phyloP scores from a whole-genome alignment of 2,329 filamentous ascomycete genomes.

The Plenodomus biglobosus region DNA sequence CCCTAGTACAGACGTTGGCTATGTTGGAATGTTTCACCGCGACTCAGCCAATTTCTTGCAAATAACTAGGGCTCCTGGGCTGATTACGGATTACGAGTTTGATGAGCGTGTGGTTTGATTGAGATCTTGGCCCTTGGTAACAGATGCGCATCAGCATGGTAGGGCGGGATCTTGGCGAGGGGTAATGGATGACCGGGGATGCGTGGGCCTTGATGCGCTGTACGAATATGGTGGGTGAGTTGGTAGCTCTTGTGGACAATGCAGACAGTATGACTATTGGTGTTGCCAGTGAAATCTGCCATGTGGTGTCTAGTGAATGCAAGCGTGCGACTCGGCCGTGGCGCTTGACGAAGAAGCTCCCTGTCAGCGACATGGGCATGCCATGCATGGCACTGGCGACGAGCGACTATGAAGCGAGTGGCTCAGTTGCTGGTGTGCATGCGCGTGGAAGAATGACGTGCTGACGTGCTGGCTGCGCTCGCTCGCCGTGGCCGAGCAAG shows the following conservation, averaged over 20 bases:
- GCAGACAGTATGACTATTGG: conserved; percentile 10
- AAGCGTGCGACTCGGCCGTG: not conserved
- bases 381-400: not conserved
- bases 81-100: not conserved
- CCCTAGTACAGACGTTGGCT: not conserved
- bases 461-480: too few relatives aligned
- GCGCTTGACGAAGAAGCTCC: not conserved
- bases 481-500: not conserved
- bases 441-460: not conserved
- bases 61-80: not conserved
- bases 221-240: conserved; percentile 20
- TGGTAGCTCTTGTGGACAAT: conserved; percentile 11
- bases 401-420: not conserved
- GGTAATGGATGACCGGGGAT: conserved; percentile 4
- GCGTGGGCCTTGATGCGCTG: conserved; percentile 12
- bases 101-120: not conserved
- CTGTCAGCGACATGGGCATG: not conserved
- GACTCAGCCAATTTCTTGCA: not conserved
- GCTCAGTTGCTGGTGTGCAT: not conserved
- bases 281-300: not conserved
- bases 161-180: conserved; percentile 7
- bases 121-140: not conserved
- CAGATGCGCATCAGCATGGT: conserved; percentile 2
- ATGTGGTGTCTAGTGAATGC: conserved; percentile 5
- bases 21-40: not conserved